Conservation (phyloP, 495 filamentous ascomycete genomes). For the Letharia lupina region DNA sequence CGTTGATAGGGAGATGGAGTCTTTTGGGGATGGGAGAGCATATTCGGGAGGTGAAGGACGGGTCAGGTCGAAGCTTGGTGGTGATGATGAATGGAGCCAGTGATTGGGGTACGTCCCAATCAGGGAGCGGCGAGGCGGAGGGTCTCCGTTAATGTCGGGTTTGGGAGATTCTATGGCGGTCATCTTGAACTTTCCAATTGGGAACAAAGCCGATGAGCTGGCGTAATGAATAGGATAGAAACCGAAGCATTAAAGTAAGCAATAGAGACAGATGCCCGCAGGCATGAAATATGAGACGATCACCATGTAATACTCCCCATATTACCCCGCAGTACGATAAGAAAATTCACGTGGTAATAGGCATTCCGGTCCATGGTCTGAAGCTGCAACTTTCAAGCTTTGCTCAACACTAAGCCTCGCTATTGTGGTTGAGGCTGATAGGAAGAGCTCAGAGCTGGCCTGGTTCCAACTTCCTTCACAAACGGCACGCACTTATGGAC, state of each 20-base stretch:
- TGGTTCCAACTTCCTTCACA: not conserved
- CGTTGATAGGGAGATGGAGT: constrained; percentile 15
- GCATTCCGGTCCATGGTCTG: not conserved
- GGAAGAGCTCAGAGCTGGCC: not conserved
- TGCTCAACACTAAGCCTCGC: not conserved
- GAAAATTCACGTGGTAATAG: not conserved
- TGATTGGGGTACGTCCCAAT: constrained; percentile 17
- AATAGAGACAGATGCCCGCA: not conserved
- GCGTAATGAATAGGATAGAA: not conserved
- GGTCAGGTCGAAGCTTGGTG: constrained; percentile 16
- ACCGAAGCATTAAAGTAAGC: not conserved
- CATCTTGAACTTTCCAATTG: not conserved
- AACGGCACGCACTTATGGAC: not conserved
- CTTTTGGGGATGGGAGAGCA: constrained; percentile 6
- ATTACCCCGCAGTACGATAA: constrained; percentile 18
- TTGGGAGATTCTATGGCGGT: not conserved
- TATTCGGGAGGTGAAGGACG: constrained; percentile 15
- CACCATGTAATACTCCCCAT: not conserved
- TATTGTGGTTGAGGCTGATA: not conserved
- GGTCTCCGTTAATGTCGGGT: not conserved
- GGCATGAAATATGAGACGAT: not conserved
- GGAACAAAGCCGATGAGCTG: not conserved
- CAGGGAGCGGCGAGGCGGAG: constrained; percentile 7
- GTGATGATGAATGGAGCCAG: constrained; percentile 18
- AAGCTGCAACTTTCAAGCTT: not conserved